These are phyloP conservation scores for Syzygium grande DNA, from an alignment of 345 rosid species.

Conservation along the genomic window DNA sequence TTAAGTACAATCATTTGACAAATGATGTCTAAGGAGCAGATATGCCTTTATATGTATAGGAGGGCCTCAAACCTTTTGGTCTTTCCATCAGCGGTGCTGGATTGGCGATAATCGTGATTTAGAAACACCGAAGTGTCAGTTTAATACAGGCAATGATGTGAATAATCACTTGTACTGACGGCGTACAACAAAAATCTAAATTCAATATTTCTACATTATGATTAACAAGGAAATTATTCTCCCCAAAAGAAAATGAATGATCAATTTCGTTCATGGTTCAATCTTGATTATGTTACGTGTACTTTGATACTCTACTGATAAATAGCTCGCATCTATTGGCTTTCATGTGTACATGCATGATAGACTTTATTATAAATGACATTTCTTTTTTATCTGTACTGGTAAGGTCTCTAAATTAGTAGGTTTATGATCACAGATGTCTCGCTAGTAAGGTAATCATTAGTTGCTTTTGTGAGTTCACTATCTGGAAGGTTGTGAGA, in stretches of 20 bases:
- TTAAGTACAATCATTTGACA: background rate
- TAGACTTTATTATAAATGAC: background rate
- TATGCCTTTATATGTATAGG: background rate
- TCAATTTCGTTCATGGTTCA: background rate
- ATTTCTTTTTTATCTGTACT: background rate
- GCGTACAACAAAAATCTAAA: background rate
- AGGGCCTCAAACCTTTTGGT: background rate
- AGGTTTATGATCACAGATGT: background rate
- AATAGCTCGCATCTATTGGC: background rate
- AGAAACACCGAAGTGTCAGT: background rate
- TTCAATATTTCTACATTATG: background rate
- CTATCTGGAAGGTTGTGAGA: background rate
- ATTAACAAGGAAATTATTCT: background rate
- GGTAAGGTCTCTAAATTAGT: background rate
- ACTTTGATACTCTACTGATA: background rate
- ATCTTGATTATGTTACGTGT: background rate
- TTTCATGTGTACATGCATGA: background rate
- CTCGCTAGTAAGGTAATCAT: background rate
- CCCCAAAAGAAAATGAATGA: background rate
- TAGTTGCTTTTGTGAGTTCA: background rate
- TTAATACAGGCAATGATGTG: background rate
- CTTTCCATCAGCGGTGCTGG: background rate
- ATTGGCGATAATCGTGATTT: background rate
- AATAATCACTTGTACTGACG: background rate
- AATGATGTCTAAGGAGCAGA: background rate